phyloP scores from a whole-genome alignment of 2,329 filamentous ascomycete genomes.

The Hypoxylon sp. region DNA sequence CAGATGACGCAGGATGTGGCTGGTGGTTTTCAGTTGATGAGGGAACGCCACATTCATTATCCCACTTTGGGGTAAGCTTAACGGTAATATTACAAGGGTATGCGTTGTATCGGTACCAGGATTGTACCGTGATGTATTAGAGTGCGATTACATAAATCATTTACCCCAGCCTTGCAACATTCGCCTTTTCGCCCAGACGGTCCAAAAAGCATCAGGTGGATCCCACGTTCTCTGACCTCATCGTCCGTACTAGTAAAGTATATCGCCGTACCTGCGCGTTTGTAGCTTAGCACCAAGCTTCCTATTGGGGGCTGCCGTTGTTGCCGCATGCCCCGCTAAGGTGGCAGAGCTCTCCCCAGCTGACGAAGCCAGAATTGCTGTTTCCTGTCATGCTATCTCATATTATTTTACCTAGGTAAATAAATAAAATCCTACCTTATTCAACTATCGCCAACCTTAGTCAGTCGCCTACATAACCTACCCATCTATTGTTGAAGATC shows the following conservation, averaged over 20 bases:
- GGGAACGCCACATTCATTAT: background rate
- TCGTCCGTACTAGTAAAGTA: slow-evolving; percentile 20
- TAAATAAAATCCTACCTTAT: slow-evolving; percentile 2
- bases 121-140: slow-evolving; percentile 16
- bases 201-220: slow-evolving; percentile 17
- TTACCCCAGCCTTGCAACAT: slow-evolving; percentile 19
- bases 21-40: slow-evolving; percentile 15
- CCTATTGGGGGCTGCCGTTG: slow-evolving; percentile 14
- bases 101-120: slow-evolving; percentile 25
- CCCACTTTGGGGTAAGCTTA: background rate
- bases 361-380: slow-evolving; percentile 38
- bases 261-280: slow-evolving; percentile 11
- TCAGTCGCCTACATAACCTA: slow-evolving; percentile 7
- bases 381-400: slow-evolving; percentile 19
- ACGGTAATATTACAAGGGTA: too few species aligned
- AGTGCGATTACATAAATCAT: slow-evolving; percentile 1
- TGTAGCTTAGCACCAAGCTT: slow-evolving; percentile 10
- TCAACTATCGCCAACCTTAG: slow-evolving; percentile 14
- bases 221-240: slow-evolving; percentile 22
- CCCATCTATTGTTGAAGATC: slow-evolving; percentile 1
- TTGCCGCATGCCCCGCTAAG: slow-evolving; percentile 32
- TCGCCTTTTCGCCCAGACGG: too few species aligned
- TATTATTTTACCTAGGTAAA: slow-evolving; percentile 3
- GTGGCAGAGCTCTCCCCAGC: slow-evolving; percentile 38
- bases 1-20: slow-evolving; percentile 44